Evolutionary conservation across 75 land plant genomes (phyloP).

Genomic region (Pseudotsuga menziesii): DNA sequence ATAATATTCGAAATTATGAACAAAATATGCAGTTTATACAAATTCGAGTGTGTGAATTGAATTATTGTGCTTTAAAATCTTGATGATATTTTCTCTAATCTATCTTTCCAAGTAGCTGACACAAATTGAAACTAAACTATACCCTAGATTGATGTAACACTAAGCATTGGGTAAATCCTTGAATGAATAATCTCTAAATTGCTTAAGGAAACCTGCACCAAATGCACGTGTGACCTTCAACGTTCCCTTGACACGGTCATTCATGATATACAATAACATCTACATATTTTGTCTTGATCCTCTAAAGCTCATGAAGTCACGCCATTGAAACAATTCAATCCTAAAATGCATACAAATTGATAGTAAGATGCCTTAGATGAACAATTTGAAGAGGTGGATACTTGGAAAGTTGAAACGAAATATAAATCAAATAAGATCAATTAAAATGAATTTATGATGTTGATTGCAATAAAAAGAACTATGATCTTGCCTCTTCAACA

Average conservation of each 20-base stretch:
- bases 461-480: not conserved
- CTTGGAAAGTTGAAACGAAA: not conserved
- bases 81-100: too few species aligned
- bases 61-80: not conserved
- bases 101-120: too few species aligned
- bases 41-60: too few species aligned
- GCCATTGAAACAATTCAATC: not conserved
- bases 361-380: not conserved
- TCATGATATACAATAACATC: slow-evolving; percentile 63
- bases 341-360: not conserved
- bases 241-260: slow-evolving; percentile 95
- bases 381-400: not conserved
- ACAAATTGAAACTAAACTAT: too few species aligned
- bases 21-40: not conserved
- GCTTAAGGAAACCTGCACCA: slow-evolving; percentile 66
- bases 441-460: not conserved
- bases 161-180: too few species aligned
- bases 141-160: not conserved
- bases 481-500: too few species aligned
- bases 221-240: slow-evolving; percentile 97
- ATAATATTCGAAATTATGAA: not conserved
- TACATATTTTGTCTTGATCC: slow-evolving; percentile 67
- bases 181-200: too few species aligned
- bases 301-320: slow-evolving; percentile 64
- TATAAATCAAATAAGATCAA: not conserved